These are phyloP conservation scores for Thraustochytrium sp. DNA, from an alignment of 352 stramenopile species.

Conservation along the genomic window DNA sequence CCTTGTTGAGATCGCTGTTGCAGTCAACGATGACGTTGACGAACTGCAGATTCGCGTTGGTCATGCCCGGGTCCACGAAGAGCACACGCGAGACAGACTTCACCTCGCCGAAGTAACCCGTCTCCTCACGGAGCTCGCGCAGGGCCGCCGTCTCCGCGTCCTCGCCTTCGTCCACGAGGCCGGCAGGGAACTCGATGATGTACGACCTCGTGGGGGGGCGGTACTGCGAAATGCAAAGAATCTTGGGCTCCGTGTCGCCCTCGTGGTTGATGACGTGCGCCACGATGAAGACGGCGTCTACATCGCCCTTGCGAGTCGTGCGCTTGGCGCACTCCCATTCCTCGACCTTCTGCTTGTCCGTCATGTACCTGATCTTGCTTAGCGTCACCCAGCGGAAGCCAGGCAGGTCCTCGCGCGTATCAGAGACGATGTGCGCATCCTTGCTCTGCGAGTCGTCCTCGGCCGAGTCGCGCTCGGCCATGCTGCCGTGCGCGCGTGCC, in stretches of 20 bases:
- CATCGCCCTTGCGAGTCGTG: conserved; percentile 14
- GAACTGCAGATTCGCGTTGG: conserved; percentile 50
- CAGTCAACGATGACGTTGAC: not conserved
- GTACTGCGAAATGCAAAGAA: conserved; percentile 47
- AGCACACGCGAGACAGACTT: conserved; percentile 47
- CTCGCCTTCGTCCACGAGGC: conserved; percentile 50
- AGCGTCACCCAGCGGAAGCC: conserved; percentile 32
- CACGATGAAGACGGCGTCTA: conserved; percentile 36
- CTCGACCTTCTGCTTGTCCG: not conserved
- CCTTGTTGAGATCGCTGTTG: not conserved
- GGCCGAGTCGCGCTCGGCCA: no score
- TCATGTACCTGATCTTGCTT: not conserved
- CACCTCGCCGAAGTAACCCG: conserved; percentile 48
- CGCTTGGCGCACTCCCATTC: conserved; percentile 26
- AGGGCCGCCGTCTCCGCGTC: conserved; percentile 43
- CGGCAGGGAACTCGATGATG: conserved; percentile 49
- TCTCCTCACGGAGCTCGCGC: conserved; percentile 51
- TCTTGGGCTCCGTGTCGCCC: conserved; percentile 16
- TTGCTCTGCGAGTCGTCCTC: no score
- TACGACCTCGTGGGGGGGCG: conserved; percentile 47
- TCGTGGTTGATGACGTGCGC: not conserved
- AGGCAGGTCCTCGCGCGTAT: no score
- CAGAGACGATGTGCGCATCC: no score
- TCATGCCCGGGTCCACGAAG: conserved; percentile 48
- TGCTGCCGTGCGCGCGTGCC: not conserved